phyloP scores from a whole-genome alignment of 2,329 filamentous ascomycete species.

The Monosporascus sp. region DNA sequence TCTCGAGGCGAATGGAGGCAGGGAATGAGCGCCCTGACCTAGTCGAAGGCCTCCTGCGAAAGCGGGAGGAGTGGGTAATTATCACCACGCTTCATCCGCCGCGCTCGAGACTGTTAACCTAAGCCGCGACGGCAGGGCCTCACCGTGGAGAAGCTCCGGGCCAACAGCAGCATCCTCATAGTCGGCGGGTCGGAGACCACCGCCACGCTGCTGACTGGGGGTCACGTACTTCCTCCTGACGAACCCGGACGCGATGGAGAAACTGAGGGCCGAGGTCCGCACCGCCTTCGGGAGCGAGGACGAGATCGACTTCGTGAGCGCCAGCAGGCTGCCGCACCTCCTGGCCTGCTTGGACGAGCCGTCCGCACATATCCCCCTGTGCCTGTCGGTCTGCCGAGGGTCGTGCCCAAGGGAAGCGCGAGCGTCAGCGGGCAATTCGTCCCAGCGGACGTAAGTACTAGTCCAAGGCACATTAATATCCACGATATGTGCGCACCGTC shows the following conservation, averaged over 20 bases:
- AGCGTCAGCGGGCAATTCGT: slow-evolving; percentile 13
- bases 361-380: slow-evolving; percentile 34
- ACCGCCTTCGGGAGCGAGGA: slow-evolving; percentile 28
- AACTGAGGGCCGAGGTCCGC: slow-evolving; percentile 33
- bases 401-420: slow-evolving; percentile 10
- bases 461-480: too few species aligned
- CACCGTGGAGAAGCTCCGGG: slow-evolving; percentile 2
- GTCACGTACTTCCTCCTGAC: slow-evolving; percentile 34
- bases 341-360: slow-evolving; percentile 35
- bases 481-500: too few species aligned
- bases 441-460: slow-evolving; percentile 11
- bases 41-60: background rate
- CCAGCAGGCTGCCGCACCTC: slow-evolving; percentile 31
- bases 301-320: slow-evolving; percentile 30
- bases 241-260: slow-evolving; percentile 23
- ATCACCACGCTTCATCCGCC: background rate
- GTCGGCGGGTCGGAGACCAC: slow-evolving; percentile 41
- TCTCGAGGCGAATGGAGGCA: background rate
- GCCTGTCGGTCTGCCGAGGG: slow-evolving; percentile 11
- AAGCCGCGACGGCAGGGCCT: background rate
- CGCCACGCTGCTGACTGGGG: slow-evolving; percentile 36
- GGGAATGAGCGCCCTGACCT: background rate
- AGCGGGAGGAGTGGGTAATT: background rate
- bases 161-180: slow-evolving; percentile 4
- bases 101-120: background rate